Percentiles rank a stretch among this genome's conserved stretches.
Conservation (phyloP, 1,284 basidiomycete species). For the Cryptococcus sp. region DNA sequence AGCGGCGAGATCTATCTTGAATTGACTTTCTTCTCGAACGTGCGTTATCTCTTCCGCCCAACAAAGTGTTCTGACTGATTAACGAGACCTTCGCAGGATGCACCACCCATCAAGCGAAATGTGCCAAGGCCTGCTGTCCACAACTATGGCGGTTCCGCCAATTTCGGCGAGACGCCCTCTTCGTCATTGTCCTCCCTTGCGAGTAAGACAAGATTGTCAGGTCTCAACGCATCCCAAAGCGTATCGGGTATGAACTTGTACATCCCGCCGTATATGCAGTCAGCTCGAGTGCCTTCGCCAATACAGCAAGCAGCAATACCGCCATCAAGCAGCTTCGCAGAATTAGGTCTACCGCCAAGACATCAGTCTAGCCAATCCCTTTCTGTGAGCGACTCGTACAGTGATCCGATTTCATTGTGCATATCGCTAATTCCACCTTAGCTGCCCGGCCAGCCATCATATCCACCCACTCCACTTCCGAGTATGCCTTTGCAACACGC, state of each 20-base stretch:
- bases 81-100: constrained; percentile 30
- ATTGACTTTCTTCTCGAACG: constrained; percentile 93
- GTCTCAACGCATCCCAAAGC: constrained; percentile 35
- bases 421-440: no score
- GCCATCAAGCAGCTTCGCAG: constrained; percentile 35
- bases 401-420: no score
- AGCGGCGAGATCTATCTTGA: constrained; percentile 92
- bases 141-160: constrained; percentile 23
- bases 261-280: constrained; percentile 46
- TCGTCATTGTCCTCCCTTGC: constrained; percentile 26
- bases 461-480: constrained; percentile 17
- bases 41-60: constrained; percentile 55
- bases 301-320: constrained; percentile 5
- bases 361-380: constrained; percentile 23
- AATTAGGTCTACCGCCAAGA: constrained; percentile 42
- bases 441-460: constrained; percentile 17
- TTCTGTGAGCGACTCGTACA: constrained; percentile 5
- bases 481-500: constrained; percentile 8
- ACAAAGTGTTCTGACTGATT: not conserved
- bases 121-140: constrained; percentile 38
- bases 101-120: constrained; percentile 48
- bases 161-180: constrained; percentile 21
- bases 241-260: constrained; percentile 49
- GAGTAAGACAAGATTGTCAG: constrained; percentile 12
- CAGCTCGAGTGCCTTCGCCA: constrained; percentile 16